Conservation (phyloP, 108 stramenopile genomes). For the Seminavis robusta region DNA sequence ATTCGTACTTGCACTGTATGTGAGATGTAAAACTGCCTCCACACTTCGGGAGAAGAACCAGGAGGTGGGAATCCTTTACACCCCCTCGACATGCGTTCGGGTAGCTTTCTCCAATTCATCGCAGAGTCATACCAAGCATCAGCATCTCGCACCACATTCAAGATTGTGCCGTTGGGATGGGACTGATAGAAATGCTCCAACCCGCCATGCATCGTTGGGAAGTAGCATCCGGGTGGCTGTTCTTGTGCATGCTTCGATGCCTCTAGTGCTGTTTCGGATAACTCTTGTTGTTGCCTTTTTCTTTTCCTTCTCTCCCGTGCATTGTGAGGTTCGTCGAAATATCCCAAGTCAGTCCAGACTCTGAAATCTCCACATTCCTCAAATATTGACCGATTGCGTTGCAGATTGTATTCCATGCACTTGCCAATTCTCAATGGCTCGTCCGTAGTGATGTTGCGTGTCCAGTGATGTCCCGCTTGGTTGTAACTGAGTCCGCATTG, state of each 20-base stretch:
- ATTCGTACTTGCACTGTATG: conserved; percentile 46
- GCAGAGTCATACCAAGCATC: conserved; percentile 1
- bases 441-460: neutral
- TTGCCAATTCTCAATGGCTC: conserved; percentile 1
- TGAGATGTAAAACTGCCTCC: conserved; percentile 33
- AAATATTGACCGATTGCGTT: conserved; percentile 2
- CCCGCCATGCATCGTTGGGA: conserved; percentile 5
- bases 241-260: too few species aligned
- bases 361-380: conserved; percentile 10
- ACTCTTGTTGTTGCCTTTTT: too few species aligned
- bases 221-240: conserved; percentile 5
- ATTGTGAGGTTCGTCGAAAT: neutral
- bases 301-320: too few species aligned
- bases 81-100: too few species aligned
- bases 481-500: neutral
- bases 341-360: conserved; percentile 11
- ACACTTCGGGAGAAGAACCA: neutral
- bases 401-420: conserved; percentile 6
- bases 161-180: conserved; percentile 14
- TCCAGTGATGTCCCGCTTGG: neutral
- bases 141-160: conserved; percentile 4
- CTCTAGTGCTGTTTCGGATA: too few species aligned
- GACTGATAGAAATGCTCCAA: conserved; percentile 6
- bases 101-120: conserved; percentile 5
- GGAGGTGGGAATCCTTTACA: conserved; percentile 2